These are phyloP conservation scores for Trichophyton rubrum DNA, from an alignment of 2,329 filamentous ascomycete species.

Conservation along the genomic window DNA sequence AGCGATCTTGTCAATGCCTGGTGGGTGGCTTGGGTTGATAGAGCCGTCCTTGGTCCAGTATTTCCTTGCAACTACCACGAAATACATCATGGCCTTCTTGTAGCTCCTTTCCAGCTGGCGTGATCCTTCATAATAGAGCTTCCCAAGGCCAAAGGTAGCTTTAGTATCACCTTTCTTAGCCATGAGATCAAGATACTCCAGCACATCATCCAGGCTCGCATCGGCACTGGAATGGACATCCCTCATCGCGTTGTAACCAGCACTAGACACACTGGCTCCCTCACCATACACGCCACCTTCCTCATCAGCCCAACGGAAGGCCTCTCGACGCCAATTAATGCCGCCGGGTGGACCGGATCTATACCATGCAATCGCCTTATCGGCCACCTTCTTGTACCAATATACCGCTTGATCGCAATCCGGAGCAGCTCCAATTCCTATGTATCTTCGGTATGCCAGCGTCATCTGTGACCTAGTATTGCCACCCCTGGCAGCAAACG, in stretches of 20 bases:
- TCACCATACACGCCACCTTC: conserved; percentile 87
- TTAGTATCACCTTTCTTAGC: conserved; percentile 81
- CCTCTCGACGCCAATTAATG: conserved; percentile 60
- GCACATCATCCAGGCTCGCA: conserved; percentile 79
- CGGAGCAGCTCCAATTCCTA: conserved; percentile 71
- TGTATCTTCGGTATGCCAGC: conserved; percentile 70
- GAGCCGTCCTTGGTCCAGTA: conserved; percentile 78
- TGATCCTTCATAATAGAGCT: conserved; percentile 79
- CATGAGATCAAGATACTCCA: conserved; percentile 86
- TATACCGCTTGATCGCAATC: conserved; percentile 73
- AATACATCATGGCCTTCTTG: conserved; percentile 63
- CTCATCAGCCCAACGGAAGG: conserved; percentile 80
- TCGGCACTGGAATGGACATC: conserved; percentile 67
- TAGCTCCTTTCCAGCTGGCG: conserved; percentile 62
- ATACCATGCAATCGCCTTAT: conserved; percentile 82
- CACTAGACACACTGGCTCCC: conserved; percentile 80
- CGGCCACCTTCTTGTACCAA: conserved; percentile 87
- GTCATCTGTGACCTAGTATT: conserved; percentile 88
- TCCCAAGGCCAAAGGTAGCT: conserved; percentile 72
- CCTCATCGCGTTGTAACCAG: conserved; percentile 67
- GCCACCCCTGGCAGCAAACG: conserved; percentile 74
- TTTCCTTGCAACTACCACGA: conserved; percentile 62
- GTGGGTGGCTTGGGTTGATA: conserved; percentile 54
- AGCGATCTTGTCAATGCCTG: conserved; percentile 62
- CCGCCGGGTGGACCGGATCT: conserved; percentile 84